phyloP scores from a whole-genome alignment of 345 rosid species.

The Acer saccharum region DNA sequence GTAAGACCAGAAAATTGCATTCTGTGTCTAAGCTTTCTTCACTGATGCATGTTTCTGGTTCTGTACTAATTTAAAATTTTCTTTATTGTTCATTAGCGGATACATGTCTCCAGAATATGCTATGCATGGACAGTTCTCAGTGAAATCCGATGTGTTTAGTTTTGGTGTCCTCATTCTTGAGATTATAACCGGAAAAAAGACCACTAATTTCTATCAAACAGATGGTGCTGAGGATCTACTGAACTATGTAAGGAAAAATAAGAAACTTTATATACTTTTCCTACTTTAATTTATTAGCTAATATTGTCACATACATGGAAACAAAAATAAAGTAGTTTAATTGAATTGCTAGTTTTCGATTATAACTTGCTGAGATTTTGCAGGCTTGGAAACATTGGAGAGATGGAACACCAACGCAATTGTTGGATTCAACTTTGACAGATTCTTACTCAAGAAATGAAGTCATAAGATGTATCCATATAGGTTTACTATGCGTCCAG shows the following conservation, averaged over 20 bases:
- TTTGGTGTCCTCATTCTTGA: conserved; percentile 35
- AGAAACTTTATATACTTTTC: too few relatives aligned
- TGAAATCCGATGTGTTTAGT: conserved; percentile 30
- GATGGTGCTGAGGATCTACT: not conserved
- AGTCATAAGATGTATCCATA: conserved; percentile 56
- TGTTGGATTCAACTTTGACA: conserved; percentile 25
- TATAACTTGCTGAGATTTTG: not conserved
- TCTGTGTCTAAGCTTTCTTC: too few relatives aligned
- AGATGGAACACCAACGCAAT: conserved; percentile 11
- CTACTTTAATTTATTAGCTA: too few relatives aligned
- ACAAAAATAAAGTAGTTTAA: too few relatives aligned
- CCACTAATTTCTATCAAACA: conserved; percentile 14
- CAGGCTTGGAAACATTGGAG: conserved; percentile 42
- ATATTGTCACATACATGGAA: too few relatives aligned
- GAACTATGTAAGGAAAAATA: not conserved
- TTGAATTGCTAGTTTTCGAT: too few relatives aligned
- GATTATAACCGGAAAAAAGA: conserved; percentile 32
- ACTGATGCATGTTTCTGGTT: too few relatives aligned
- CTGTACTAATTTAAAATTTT: too few relatives aligned
- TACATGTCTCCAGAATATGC: conserved; percentile 40
- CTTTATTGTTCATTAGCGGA: conserved; percentile 6
- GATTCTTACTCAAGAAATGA: conserved; percentile 31
- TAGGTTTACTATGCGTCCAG: conserved; percentile 59
- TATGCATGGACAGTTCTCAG: conserved; percentile 33
- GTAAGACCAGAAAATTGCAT: too few relatives aligned